Conservation (phyloP, 2,329 filamentous ascomycete genomes). For the Aureobasidium pullulans region DNA sequence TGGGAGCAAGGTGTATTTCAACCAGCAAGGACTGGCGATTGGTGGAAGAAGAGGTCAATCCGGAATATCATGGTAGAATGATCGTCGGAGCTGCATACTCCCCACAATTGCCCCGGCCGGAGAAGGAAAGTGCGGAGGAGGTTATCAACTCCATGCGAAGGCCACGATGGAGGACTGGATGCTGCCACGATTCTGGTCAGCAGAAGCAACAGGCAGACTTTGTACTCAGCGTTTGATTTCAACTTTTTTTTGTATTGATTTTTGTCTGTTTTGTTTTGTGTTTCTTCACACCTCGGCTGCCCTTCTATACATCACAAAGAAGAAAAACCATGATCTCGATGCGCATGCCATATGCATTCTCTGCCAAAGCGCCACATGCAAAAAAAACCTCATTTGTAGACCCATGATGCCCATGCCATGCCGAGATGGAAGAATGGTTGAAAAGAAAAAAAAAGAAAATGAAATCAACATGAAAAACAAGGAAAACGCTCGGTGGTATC, state of each 20-base stretch:
- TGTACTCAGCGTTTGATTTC: not conserved
- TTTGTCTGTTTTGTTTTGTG: not conserved
- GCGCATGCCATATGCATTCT: constrained; percentile 1
- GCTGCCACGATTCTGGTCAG: not conserved
- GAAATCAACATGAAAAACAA: constrained; percentile 9
- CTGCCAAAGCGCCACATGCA: constrained; percentile 9
- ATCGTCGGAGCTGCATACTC: not conserved
- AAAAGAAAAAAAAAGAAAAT: constrained; percentile 2
- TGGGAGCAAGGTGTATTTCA: not conserved
- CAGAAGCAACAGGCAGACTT: not conserved
- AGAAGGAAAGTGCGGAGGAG: not conserved
- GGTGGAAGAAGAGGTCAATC: not conserved
- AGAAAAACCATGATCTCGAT: not conserved
- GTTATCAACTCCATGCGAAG: not conserved
- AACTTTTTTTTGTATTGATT: constrained; percentile 7
- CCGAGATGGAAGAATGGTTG: constrained; percentile 4
- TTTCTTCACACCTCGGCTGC: not conserved
- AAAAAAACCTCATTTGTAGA: not conserved
- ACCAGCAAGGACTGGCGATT: not conserved
- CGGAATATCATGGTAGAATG: not conserved
- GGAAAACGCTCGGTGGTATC: constrained; percentile 9
- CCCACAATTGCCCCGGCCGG: not conserved
- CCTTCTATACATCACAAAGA: constrained; percentile 9
- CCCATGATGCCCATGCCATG: not conserved
- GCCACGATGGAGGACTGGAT: not conserved